A percentile compares a stretch with the other conserved stretches of the same genome.
Evolutionary conservation across 768 basidiomycete species (phyloP).

Genomic region (Boletus rex-veris): DNA sequence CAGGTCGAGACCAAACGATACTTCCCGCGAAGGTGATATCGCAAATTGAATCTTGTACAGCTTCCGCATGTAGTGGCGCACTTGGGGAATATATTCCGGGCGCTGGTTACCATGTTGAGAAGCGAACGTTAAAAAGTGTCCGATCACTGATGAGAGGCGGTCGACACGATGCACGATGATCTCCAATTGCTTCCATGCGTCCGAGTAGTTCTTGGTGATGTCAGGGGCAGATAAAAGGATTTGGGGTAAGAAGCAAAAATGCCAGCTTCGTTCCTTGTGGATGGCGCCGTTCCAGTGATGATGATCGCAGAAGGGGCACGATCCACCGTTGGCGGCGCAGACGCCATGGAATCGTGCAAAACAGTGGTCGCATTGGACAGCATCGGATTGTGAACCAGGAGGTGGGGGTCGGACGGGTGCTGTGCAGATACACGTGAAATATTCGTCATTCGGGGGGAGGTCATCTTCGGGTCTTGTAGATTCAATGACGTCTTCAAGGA

Average conservation of each 20-base stretch:
- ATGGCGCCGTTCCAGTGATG: slow-evolving; percentile 89
- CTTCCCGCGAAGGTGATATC: slow-evolving; percentile 77
- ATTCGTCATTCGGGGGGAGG: slow-evolving; percentile 73
- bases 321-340: slow-evolving; percentile 85
- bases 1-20: slow-evolving; percentile 79
- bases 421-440: slow-evolving; percentile 81
- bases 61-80: slow-evolving; percentile 89
- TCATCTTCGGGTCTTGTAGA: slow-evolving; percentile 77
- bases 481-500: slow-evolving; percentile 73
- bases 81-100: slow-evolving; percentile 74
- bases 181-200: slow-evolving; percentile 77
- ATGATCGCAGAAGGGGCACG: slow-evolving; percentile 88
- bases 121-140: slow-evolving; percentile 75
- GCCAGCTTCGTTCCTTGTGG: slow-evolving; percentile 77
- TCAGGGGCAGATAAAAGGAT: slow-evolving; percentile 73
- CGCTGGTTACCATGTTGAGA: slow-evolving; percentile 68
- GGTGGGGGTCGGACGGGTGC: slow-evolving; percentile 76
- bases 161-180: slow-evolving; percentile 77
- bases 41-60: slow-evolving; percentile 86
- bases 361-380: slow-evolving; percentile 89
- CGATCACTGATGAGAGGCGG: slow-evolving; percentile 68
- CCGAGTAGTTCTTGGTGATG: slow-evolving; percentile 73
- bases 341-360: slow-evolving; percentile 82
- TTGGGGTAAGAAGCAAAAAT: slow-evolving; percentile 75
- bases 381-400: slow-evolving; percentile 69